phyloP scores from a whole-genome alignment of 2,329 filamentous ascomycete species.

The Colletotrichum brevisporum region DNA sequence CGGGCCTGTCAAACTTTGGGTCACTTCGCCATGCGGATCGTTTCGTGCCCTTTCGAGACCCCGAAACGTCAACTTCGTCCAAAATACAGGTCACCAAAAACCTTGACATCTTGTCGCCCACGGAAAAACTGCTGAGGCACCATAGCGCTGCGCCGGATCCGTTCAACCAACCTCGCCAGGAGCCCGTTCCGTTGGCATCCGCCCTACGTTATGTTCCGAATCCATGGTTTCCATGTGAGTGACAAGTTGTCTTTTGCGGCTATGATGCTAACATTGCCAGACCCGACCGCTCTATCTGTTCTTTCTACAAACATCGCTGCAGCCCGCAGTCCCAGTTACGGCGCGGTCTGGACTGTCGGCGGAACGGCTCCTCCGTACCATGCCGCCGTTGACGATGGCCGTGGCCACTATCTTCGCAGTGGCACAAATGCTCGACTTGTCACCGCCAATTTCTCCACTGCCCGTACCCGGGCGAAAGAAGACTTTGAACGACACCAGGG shows the following conservation, averaged over 20 bases:
- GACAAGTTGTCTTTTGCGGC: slow-evolving; percentile 21
- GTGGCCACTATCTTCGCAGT: slow-evolving; percentile 75
- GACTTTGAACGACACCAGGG: slow-evolving; percentile 79
- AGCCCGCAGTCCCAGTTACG: slow-evolving; percentile 71
- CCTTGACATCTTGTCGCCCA: slow-evolving; percentile 55
- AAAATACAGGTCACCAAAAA: slow-evolving; percentile 58
- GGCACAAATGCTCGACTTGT: slow-evolving; percentile 80
- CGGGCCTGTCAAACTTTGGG: background rate
- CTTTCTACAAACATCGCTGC: slow-evolving; percentile 43
- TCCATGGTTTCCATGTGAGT: background rate
- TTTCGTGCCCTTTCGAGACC: slow-evolving; percentile 63
- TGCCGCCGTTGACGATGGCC: slow-evolving; percentile 72
- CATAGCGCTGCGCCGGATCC: slow-evolving; percentile 57
- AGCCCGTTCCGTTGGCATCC: slow-evolving; percentile 35
- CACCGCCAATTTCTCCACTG: slow-evolving; percentile 63
- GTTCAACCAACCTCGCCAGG: slow-evolving; percentile 55
- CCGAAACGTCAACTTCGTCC: slow-evolving; percentile 53
- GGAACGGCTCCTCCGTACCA: slow-evolving; percentile 70
- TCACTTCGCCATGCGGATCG: slow-evolving; percentile 56
- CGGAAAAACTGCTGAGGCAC: slow-evolving; percentile 62
- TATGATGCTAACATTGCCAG: slow-evolving; percentile 19
- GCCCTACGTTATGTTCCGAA: slow-evolving; percentile 39
- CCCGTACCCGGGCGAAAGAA: slow-evolving; percentile 63
- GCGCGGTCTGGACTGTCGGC: slow-evolving; percentile 83
- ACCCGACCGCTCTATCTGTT: slow-evolving; percentile 46